Evolutionary conservation across 75 land plant species (phyloP).

Genomic region (Sequoiadendron giganteum): DNA sequence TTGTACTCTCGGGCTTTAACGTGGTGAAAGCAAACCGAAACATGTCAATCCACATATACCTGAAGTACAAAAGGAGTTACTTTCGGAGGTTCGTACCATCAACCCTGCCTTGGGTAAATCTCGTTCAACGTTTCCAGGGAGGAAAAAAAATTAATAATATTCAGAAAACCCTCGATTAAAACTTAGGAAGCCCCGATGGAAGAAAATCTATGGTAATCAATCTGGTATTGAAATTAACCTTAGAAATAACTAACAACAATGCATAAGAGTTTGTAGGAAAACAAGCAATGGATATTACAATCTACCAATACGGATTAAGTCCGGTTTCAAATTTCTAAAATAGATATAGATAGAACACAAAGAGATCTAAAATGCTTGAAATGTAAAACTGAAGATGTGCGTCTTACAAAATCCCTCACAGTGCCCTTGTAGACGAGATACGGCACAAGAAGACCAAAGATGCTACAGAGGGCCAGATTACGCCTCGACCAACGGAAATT

Average conservation of each 20-base stretch:
- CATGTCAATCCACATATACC: no score
- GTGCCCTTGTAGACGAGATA: slow-evolving; percentile 77
- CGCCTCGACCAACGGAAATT: slow-evolving; percentile 84
- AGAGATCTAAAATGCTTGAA: not conserved
- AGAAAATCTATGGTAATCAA: not conserved
- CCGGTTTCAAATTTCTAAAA: not conserved
- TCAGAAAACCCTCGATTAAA: not conserved
- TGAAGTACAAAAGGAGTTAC: no score
- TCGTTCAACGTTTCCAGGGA: not conserved
- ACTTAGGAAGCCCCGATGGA: not conserved
- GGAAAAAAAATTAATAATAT: no score
- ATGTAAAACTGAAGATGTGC: not conserved
- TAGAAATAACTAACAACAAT: not conserved
- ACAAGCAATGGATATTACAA: not conserved
- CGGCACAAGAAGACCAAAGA: slow-evolving; percentile 83
- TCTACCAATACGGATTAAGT: not conserved
- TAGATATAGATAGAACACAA: not conserved
- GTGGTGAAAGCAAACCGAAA: not conserved
- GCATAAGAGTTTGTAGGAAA: not conserved
- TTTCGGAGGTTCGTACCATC: not conserved
- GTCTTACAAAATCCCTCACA: slow-evolving; percentile 73
- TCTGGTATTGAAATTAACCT: not conserved
- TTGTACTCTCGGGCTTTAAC: not conserved
- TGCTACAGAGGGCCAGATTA: slow-evolving; percentile 56
- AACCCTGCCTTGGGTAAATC: no score